These are phyloP conservation scores for Scytalidium lignicola DNA, from an alignment of 2,329 filamentous ascomycete genomes.

Conservation along the genomic window DNA sequence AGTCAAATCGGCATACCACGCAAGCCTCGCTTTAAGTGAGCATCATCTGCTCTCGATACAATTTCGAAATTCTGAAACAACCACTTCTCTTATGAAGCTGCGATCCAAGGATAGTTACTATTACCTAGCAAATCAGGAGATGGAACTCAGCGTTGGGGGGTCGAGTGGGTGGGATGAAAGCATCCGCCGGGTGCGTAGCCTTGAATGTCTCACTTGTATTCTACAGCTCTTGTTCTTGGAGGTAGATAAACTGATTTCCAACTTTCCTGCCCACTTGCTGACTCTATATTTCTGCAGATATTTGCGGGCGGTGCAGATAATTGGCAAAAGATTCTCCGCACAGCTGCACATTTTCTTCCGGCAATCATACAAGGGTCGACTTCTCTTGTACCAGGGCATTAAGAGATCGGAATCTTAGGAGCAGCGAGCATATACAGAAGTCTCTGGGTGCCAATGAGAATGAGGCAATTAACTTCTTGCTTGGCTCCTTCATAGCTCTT, in stretches of 20 bases:
- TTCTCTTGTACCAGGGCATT: too few species aligned
- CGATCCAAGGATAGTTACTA: too few species aligned
- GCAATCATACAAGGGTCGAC: too few species aligned
- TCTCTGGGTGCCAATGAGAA: background rate
- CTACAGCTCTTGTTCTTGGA: constrained; percentile 6
- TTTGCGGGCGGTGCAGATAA: too few species aligned
- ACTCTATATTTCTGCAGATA: too few species aligned
- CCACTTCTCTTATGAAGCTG: too few species aligned
- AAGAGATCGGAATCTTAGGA: too few species aligned
- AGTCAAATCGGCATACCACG: constrained; percentile 3
- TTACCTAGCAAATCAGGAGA: background rate
- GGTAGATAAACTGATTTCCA: too few species aligned
- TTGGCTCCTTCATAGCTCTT: background rate
- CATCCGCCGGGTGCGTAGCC: background rate
- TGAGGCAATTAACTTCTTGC: background rate
- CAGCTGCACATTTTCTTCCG: too few species aligned
- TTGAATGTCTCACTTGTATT: constrained; percentile 4
- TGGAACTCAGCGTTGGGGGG: background rate
- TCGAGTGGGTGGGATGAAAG: constrained; percentile 1
- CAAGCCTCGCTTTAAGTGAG: constrained; percentile 1
- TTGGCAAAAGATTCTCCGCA: too few species aligned
- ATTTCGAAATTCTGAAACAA: background rate
- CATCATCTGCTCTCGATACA: background rate
- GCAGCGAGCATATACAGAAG: background rate
- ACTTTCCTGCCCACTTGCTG: too few species aligned